These are phyloP conservation scores for Phaffomyces antillensis DNA, from an alignment of 805 yeast genomes.

Conservation along the genomic window DNA sequence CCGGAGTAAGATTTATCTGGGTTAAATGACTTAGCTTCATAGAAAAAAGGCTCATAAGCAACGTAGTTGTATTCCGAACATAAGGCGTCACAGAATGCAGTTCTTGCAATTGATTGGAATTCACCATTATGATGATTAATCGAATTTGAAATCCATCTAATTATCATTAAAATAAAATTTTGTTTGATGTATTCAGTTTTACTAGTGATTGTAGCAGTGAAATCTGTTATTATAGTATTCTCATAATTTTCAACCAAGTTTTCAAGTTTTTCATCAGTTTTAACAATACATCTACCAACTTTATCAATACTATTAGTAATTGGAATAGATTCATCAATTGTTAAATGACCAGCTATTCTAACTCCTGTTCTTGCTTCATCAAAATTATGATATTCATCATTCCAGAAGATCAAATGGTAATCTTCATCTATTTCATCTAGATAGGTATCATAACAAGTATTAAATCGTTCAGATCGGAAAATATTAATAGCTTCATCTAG, in stretches of 20 bases:
- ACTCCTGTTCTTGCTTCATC: conserved; percentile 47
- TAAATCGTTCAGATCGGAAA: neutral
- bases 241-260: conserved; percentile 28
- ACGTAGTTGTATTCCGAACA: conserved; percentile 22
- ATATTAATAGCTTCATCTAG: neutral
- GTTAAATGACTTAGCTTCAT: conserved; percentile 9
- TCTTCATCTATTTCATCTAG: conserved; percentile 5
- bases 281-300: conserved; percentile 44
- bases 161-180: conserved; percentile 34
- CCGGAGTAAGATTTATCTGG: conserved; percentile 10
- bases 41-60: conserved; percentile 12
- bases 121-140: conserved; percentile 29
- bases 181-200: conserved; percentile 46
- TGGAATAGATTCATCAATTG: conserved; percentile 24
- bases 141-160: conserved; percentile 46
- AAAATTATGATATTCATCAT: conserved; percentile 67
- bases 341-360: conserved; percentile 25
- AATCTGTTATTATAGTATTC: conserved; percentile 38
- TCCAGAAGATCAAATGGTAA: conserved; percentile 59
- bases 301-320: conserved; percentile 40
- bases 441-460: neutral
- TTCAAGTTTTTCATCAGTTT: conserved; percentile 24
- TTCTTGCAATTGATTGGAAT: conserved; percentile 34
- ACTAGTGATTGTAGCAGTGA: conserved; percentile 49
- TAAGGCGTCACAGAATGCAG: conserved; percentile 38